A percentile compares a stretch with the other conserved stretches of the same genome.
Evolutionary conservation across 805 yeast genomes (phyloP).

Genomic region (Nakazawaea wickerhamii): DNA sequence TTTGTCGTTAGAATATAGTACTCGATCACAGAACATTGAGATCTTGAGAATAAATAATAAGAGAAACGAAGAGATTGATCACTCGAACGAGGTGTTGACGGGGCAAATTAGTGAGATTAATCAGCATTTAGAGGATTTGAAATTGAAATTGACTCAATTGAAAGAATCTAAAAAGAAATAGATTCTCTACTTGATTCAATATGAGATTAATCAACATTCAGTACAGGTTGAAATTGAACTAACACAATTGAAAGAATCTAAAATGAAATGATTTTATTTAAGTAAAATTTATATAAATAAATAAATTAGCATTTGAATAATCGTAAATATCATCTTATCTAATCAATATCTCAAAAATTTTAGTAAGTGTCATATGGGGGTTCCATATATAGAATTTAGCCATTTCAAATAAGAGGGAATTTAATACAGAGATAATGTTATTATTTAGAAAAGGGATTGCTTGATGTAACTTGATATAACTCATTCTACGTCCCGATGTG

Average conservation of each 20-base stretch:
- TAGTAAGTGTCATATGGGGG: too few relatives aligned
- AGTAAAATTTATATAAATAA: too few relatives aligned
- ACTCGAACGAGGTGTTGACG: slow-evolving; percentile 22
- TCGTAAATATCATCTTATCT: too few relatives aligned
- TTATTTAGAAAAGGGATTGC: too few relatives aligned
- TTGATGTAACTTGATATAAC: too few relatives aligned
- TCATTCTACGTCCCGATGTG: too few relatives aligned
- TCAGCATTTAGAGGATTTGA: slow-evolving; percentile 18
- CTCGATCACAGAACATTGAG: slow-evolving; percentile 24
- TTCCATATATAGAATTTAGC: too few relatives aligned
- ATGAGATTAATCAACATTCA: slow-evolving; percentile 15
- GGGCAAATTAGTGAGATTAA: slow-evolving; percentile 22
- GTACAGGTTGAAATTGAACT: slow-evolving; percentile 4
- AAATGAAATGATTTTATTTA: not conserved
- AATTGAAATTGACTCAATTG: slow-evolving; percentile 12
- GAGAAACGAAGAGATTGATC: slow-evolving; percentile 24
- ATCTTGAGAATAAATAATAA: slow-evolving; percentile 27
- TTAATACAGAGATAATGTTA: too few relatives aligned
- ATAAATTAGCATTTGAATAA: too few relatives aligned
- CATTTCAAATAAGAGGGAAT: too few relatives aligned
- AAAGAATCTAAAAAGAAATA: slow-evolving; percentile 5
- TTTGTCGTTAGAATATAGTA: slow-evolving; percentile 15
- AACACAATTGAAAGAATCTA: slow-evolving; percentile 13
- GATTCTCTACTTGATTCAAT: not conserved
- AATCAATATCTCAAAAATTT: too few relatives aligned